These are phyloP conservation scores for Elymus sibiricus DNA, from an alignment of 176 grass and related monocot species.

Conservation along the genomic window DNA sequence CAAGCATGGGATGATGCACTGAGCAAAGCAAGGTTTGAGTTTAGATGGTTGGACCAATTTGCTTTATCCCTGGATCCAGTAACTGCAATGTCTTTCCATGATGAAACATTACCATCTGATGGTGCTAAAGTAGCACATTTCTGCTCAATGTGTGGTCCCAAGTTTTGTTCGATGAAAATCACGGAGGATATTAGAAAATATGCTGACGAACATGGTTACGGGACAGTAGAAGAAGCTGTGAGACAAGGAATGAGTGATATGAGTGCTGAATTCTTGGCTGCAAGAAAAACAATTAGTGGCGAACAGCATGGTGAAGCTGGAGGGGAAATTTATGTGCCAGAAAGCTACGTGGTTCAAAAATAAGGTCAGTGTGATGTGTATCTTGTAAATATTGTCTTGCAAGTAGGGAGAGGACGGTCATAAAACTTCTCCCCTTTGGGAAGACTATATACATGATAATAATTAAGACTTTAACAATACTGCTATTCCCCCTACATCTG, in stretches of 20 bases:
- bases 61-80: conserved; percentile 89
- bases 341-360: conserved; percentile 63
- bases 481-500: background rate
- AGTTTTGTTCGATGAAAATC: conserved; percentile 99
- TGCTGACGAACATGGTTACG: conserved; percentile 95
- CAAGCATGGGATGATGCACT: conserved; percentile 94
- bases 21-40: conserved; percentile 97
- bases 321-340: conserved; percentile 94
- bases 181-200: conserved; percentile 96
- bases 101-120: conserved; percentile 92
- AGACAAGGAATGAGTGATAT: conserved; percentile 86
- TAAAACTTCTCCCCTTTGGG: background rate
- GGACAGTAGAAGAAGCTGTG: conserved; percentile 82
- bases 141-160: conserved; percentile 97
- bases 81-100: conserved; percentile 96
- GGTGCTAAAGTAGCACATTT: conserved; percentile 99
- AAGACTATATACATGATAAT: background rate
- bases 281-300: conserved; percentile 86
- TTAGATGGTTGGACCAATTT: conserved; percentile 99
- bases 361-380: conserved; percentile 54
- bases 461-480: background rate
- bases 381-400: conserved; percentile 14
- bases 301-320: conserved; percentile 97
- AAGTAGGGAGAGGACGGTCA: background rate
- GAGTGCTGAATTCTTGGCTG: conserved; percentile 87